Percentiles rank a stretch among this genome's conserved stretches.
These are phyloP conservation scores for Pyropia yezoensis DNA, from an alignment of 23 red algal species.

Conservation along the genomic window DNA sequence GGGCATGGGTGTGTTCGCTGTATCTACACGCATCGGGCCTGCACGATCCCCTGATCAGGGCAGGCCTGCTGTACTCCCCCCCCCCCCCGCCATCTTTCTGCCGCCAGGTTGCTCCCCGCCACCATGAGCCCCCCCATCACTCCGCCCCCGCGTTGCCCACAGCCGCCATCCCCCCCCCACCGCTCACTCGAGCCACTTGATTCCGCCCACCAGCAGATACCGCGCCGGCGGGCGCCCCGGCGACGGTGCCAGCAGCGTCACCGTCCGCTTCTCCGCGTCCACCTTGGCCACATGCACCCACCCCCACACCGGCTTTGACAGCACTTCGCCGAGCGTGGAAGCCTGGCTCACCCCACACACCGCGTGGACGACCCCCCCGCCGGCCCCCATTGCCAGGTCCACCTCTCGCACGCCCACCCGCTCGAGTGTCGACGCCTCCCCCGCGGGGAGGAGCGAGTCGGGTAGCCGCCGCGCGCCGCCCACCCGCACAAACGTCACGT, in stretches of 20 bases:
- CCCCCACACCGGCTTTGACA: slow-evolving; percentile 48
- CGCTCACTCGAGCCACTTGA: slow-evolving; percentile 68
- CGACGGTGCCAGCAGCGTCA: slow-evolving; percentile 70
- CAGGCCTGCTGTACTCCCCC: too few species aligned
- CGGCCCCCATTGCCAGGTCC: slow-evolving; percentile 1
- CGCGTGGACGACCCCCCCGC: slow-evolving; percentile 44
- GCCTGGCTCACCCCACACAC: slow-evolving; percentile 85
- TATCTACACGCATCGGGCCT: too few species aligned
- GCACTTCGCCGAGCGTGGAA: slow-evolving; percentile 25
- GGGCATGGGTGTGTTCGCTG: too few species aligned
- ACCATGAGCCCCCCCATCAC: too few species aligned
- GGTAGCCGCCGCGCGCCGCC: slow-evolving; percentile 40
- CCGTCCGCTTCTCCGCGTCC: slow-evolving; percentile 39
- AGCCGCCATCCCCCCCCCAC: too few species aligned
- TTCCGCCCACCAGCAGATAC: slow-evolving; percentile 53
- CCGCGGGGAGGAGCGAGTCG: slow-evolving; percentile 57
- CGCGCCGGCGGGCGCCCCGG: slow-evolving; percentile 40
- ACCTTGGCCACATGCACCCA: slow-evolving; percentile 85
- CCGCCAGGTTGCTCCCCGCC: too few species aligned
- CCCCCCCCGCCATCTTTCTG: too few species aligned
- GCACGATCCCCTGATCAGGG: too few species aligned
- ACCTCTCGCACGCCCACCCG: slow-evolving; percentile 29
- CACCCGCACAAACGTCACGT: slow-evolving; percentile 42
- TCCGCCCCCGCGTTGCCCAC: too few species aligned
- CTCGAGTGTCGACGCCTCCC: slow-evolving; percentile 47